Percentiles rank a stretch among this genome's conserved stretches.
Evolutionary conservation across 2,329 filamentous ascomycete species (phyloP).

Genomic region (Zasmidium angulare): DNA sequence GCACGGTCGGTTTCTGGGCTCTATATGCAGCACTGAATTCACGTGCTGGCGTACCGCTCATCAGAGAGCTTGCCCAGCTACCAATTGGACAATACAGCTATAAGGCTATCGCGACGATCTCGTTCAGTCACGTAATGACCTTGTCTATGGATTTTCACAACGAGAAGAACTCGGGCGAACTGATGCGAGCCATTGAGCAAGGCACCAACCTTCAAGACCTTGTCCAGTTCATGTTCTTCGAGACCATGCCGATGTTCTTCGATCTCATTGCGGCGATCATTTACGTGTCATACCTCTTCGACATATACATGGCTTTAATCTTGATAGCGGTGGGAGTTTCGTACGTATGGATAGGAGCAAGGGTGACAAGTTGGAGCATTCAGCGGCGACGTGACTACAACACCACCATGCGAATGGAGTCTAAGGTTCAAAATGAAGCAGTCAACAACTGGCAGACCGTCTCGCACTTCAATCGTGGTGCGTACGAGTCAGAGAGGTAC

Average conservation of each 20-base stretch:
- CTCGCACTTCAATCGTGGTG: conserved; percentile 57
- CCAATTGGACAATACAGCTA: conserved; percentile 60
- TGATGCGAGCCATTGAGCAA: conserved; percentile 65
- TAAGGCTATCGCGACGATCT: conserved; percentile 57
- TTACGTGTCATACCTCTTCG: conserved; percentile 63
- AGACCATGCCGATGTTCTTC: conserved; percentile 60
- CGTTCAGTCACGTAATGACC: conserved; percentile 68
- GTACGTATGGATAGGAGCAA: conserved; percentile 54
- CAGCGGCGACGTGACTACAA: conserved; percentile 31
- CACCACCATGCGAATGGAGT: conserved; percentile 46
- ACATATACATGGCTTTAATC: conserved; percentile 58
- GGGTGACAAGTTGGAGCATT: conserved; percentile 43
- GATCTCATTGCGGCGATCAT: conserved; percentile 62
- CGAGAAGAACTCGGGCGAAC: conserved; percentile 62
- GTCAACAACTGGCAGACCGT: conserved; percentile 63
- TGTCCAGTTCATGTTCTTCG: conserved; percentile 60
- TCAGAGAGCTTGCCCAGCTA: conserved; percentile 54
- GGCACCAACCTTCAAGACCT: conserved; percentile 61
- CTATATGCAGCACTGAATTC: conserved; percentile 51
- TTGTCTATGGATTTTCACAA: conserved; percentile 71
- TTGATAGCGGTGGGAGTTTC: conserved; percentile 47
- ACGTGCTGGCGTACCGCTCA: conserved; percentile 50
- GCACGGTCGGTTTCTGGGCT: conserved; percentile 54
- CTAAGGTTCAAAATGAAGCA: conserved; percentile 57
- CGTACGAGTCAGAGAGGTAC: conserved; percentile 56